A percentile compares a stretch with the other conserved stretches of the same genome.
These are phyloP conservation scores for Peronospora belbahrii DNA, from an alignment of 352 stramenopile genomes.

Conservation along the genomic window DNA sequence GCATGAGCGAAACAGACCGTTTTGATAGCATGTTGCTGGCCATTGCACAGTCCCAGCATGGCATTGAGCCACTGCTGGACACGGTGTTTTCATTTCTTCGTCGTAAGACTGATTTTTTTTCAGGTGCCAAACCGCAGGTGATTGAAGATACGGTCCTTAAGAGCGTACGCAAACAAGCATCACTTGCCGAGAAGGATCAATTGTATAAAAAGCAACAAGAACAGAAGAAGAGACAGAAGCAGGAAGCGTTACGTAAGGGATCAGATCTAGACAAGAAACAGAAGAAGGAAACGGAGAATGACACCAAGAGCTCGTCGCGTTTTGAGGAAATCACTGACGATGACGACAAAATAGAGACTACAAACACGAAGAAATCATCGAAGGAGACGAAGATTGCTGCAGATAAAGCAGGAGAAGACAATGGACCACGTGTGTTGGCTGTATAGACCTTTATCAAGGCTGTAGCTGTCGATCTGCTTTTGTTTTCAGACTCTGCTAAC, in stretches of 20 bases:
- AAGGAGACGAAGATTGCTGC: slow-evolving; percentile 18
- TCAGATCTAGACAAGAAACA: slow-evolving; percentile 48
- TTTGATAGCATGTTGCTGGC: slow-evolving; percentile 96
- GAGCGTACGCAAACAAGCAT: slow-evolving; percentile 89
- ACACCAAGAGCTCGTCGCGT: slow-evolving; percentile 30
- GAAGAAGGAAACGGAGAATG: slow-evolving; percentile 24
- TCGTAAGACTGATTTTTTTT: slow-evolving; percentile 99
- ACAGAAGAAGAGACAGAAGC: slow-evolving; percentile 69
- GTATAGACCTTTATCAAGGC: not conserved
- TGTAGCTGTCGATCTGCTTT: not conserved
- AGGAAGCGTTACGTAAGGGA: slow-evolving; percentile 35
- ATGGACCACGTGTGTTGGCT: slow-evolving; percentile 44
- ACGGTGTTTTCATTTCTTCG: slow-evolving; percentile 97
- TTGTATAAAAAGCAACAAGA: slow-evolving; percentile 71
- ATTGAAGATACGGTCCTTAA: slow-evolving; percentile 84
- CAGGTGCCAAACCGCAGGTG: slow-evolving; percentile 70
- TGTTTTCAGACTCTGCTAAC: slow-evolving; percentile 6
- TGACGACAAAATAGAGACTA: slow-evolving; percentile 30
- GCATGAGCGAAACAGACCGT: slow-evolving; percentile 66
- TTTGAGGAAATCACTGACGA: slow-evolving; percentile 83
- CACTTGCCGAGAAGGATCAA: slow-evolving; percentile 76
- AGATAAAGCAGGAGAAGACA: slow-evolving; percentile 55
- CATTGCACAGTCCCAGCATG: slow-evolving; percentile 93
- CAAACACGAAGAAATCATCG: slow-evolving; percentile 9
- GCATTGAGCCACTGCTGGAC: slow-evolving; percentile 97